Conservation (phyloP, 768 basidiomycete species). For the Agrocybe praecox region DNA sequence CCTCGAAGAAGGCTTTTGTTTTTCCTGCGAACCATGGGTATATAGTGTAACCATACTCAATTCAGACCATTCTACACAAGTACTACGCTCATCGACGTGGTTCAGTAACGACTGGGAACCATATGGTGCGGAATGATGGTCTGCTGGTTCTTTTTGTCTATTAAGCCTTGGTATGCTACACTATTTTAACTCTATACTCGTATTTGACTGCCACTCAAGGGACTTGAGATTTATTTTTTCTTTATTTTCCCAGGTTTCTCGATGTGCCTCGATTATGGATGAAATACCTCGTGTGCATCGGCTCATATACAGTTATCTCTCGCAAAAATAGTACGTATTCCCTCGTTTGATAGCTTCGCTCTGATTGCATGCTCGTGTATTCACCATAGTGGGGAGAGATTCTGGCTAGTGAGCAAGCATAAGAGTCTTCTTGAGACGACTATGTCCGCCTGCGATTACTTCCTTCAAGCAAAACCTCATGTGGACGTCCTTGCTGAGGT, state of each 20-base stretch:
- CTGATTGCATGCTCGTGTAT: neutral
- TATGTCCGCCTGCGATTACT: neutral
- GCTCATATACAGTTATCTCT: conserved; percentile 1
- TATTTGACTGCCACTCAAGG: no score
- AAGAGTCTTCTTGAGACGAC: neutral
- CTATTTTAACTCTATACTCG: no score
- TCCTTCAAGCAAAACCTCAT: neutral
- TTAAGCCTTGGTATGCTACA: no score
- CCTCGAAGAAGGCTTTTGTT: no score
- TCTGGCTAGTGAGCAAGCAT: neutral
- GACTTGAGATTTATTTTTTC: neutral
- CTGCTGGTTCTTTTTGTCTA: no score
- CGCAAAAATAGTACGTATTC: conserved; percentile 3
- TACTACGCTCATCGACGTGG: no score
- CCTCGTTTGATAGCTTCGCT: conserved; percentile 1
- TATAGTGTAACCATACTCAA: no score
- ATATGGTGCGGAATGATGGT: neutral
- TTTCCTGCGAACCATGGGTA: no score
- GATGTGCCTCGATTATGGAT: neutral
- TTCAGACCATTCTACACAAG: no score
- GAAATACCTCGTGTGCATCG: conserved; percentile 3
- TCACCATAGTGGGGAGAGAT: neutral
- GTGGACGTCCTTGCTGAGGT: neutral
- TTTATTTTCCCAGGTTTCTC: neutral
- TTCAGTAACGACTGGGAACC: no score